Evolutionary conservation across 805 yeast species (phyloP).

Genomic region (Yarrowia bubula): DNA sequence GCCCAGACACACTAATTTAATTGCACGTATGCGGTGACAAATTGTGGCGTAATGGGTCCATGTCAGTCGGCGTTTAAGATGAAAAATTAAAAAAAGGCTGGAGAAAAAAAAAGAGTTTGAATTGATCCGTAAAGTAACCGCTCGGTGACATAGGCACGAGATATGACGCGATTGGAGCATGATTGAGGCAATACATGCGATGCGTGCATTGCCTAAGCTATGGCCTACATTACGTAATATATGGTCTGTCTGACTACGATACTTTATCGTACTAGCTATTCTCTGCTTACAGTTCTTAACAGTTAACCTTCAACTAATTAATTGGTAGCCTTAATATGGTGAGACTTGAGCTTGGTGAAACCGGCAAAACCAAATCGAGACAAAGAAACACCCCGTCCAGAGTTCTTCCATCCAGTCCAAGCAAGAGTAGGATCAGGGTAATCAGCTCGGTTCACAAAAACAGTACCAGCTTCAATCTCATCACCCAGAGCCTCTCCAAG

Average conservation of each 20-base stretch:
- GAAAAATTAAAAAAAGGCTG: too few species aligned
- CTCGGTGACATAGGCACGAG: background rate
- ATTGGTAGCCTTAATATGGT: slow-evolving; percentile 35
- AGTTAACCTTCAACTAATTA: background rate
- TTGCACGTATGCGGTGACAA: background rate
- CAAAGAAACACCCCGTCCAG: slow-evolving; percentile 71
- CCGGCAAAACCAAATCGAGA: slow-evolving; percentile 60
- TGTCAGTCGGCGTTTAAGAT: background rate
- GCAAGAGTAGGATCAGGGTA: slow-evolving; percentile 65
- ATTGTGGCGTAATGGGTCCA: background rate
- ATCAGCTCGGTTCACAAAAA: slow-evolving; percentile 63
- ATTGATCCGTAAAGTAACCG: background rate
- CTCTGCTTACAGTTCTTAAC: too few species aligned
- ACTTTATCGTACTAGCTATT: too few species aligned
- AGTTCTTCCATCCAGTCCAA: slow-evolving; percentile 71
- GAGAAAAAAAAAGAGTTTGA: too few species aligned
- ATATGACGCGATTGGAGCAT: background rate
- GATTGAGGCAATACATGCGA: background rate
- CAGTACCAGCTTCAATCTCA: slow-evolving; percentile 60
- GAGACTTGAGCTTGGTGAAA: slow-evolving; percentile 39
- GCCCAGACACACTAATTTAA: background rate
- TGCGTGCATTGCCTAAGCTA: too few species aligned
- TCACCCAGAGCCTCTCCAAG: slow-evolving; percentile 64
- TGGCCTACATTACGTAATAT: too few species aligned
- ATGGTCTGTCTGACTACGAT: too few species aligned